phyloP scores from a whole-genome alignment of 2,329 filamentous ascomycete species.

The Alternaria solani region DNA sequence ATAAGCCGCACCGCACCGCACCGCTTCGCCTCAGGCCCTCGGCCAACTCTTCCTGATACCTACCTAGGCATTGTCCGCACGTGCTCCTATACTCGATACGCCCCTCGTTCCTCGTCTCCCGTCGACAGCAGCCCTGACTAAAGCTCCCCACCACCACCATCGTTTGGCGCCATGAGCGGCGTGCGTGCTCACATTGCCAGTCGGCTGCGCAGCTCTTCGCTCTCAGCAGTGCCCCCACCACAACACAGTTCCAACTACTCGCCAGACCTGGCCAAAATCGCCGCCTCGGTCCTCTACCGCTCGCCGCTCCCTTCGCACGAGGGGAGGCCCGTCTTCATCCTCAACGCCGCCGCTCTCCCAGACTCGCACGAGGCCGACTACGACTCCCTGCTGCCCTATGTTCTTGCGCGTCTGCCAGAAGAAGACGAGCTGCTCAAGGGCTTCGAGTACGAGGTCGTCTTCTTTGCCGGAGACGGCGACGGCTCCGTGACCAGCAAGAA shows the following conservation, averaged over 20 bases:
- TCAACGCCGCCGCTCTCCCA: conserved; percentile 65
- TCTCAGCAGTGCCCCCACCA: conserved; percentile 58
- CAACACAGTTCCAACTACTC: conserved; percentile 58
- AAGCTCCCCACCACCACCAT: not conserved
- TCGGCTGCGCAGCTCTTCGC: conserved; percentile 54
- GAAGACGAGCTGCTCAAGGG: conserved; percentile 64
- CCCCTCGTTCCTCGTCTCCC: not conserved
- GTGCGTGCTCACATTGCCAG: conserved; percentile 50
- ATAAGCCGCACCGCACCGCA: conserved; percentile 9
- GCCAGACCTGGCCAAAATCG: conserved; percentile 57
- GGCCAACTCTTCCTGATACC: not conserved
- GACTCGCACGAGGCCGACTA: conserved; percentile 63
- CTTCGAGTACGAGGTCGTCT: conserved; percentile 64
- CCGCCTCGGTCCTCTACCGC: conserved; percentile 63
- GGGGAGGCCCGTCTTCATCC: conserved; percentile 61
- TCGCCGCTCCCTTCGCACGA: conserved; percentile 60
- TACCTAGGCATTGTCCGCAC: conserved; percentile 15
- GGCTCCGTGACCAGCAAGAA: conserved; percentile 58
- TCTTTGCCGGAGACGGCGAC: conserved; percentile 64
- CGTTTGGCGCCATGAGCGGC: conserved; percentile 42
- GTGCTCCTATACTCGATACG: conserved; percentile 17
- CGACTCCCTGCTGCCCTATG: conserved; percentile 63
- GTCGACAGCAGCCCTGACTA: not conserved
- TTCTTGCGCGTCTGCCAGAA: conserved; percentile 62
- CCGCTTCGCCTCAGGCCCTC: conserved; percentile 17